These are phyloP conservation scores for Podaxis carcinomalis DNA, from an alignment of 768 basidiomycete species.

Conservation along the genomic window DNA sequence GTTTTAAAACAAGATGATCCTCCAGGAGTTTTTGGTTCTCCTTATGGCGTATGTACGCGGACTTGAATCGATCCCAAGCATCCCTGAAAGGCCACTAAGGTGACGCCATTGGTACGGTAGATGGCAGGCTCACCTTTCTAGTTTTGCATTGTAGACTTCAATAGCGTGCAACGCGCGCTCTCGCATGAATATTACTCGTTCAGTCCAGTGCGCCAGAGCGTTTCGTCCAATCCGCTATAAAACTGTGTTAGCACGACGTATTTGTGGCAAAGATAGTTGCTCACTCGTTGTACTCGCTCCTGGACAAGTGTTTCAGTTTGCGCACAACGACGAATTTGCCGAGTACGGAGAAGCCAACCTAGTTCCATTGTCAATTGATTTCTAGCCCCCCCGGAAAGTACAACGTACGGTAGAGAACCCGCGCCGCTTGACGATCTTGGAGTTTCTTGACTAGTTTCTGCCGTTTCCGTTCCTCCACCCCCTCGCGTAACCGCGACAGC, in stretches of 20 bases:
- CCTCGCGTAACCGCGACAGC: constrained; percentile 11
- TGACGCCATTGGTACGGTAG: constrained; percentile 9
- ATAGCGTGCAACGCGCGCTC: constrained; percentile 63
- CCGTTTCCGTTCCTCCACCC: constrained; percentile 20
- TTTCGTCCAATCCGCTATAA: constrained; percentile 48
- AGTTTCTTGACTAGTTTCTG: constrained; percentile 19
- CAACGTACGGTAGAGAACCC: constrained; percentile 8
- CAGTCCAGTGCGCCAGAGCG: constrained; percentile 59
- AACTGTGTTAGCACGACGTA: background rate
- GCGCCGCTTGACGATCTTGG: constrained; percentile 15
- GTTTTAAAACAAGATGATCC: constrained; percentile 76
- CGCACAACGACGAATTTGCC: constrained; percentile 32
- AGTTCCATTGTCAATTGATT: background rate
- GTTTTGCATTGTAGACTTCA: constrained; percentile 34
- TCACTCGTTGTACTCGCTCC: constrained; percentile 35
- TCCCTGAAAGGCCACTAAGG: background rate
- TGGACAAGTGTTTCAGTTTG: constrained; percentile 40
- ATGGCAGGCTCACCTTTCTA: constrained; percentile 36
- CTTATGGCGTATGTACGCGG: background rate
- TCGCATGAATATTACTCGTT: constrained; percentile 70
- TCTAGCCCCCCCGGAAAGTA: background rate
- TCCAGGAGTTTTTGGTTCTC: constrained; percentile 50
- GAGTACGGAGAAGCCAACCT: constrained; percentile 48
- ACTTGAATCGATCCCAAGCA: constrained; percentile 7
- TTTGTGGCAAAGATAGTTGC: background rate